phyloP scores from a whole-genome alignment of 768 basidiomycete species.

The Suillus decipiens region DNA sequence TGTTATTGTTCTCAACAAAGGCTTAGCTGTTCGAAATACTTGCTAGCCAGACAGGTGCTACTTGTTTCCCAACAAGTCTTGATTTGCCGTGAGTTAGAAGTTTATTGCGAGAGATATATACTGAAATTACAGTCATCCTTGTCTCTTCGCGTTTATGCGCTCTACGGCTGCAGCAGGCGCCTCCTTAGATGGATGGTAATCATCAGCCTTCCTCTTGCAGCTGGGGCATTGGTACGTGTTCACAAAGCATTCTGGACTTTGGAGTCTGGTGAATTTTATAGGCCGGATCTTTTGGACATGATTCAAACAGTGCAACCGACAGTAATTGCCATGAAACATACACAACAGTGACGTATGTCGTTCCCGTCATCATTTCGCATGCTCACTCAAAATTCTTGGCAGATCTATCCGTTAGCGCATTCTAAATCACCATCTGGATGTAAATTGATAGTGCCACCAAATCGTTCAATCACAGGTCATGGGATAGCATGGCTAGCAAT shows the following conservation, averaged over 20 bases:
- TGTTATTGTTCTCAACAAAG: background rate
- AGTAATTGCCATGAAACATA: constrained; percentile 28
- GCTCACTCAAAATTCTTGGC: background rate
- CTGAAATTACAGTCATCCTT: constrained; percentile 38
- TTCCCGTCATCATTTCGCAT: background rate
- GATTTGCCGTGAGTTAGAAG: constrained; percentile 42
- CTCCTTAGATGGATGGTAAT: constrained; percentile 38
- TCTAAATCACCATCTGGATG: background rate
- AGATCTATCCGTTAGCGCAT: background rate
- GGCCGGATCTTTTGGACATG: constrained; percentile 49
- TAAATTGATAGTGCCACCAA: background rate
- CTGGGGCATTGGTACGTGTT: constrained; percentile 38
- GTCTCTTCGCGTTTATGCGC: constrained; percentile 49
- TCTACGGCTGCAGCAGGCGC: constrained; percentile 44
- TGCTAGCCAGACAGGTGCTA: constrained; percentile 41
- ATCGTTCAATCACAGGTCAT: constrained; percentile 20
- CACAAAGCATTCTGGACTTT: background rate
- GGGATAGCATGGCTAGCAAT: constrained; percentile 53
- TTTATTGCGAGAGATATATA: background rate
- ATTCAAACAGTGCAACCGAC: constrained; percentile 25
- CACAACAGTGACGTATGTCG: constrained; percentile 4
- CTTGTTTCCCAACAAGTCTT: constrained; percentile 46
- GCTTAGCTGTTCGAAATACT: constrained; percentile 42
- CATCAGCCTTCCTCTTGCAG: constrained; percentile 32
- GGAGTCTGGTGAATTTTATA: constrained; percentile 16